Conservation (phyloP, 768 basidiomycete species). For the Chalciporus piperatus region DNA sequence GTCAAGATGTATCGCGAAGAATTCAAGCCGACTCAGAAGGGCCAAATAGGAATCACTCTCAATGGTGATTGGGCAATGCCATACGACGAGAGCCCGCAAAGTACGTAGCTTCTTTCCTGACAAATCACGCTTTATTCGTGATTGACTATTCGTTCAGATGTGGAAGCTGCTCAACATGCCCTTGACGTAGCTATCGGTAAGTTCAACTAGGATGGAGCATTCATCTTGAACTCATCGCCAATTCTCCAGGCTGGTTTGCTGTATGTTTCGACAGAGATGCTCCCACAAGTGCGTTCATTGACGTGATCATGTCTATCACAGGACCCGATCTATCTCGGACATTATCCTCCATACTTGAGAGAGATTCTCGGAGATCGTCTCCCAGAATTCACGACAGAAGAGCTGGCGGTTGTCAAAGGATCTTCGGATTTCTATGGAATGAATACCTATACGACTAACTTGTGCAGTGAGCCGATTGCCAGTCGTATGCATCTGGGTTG, state of each 20-base stretch:
- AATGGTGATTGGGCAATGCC: slow-evolving; percentile 77
- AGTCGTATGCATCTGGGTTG: not conserved
- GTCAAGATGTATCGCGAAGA: slow-evolving; percentile 64
- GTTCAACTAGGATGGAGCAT: slow-evolving; percentile 32
- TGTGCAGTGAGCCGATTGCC: slow-evolving; percentile 44
- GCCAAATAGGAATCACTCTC: slow-evolving; percentile 75
- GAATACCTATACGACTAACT: slow-evolving; percentile 70
- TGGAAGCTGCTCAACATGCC: slow-evolving; percentile 68
- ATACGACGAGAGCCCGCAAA: slow-evolving; percentile 64
- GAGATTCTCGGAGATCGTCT: slow-evolving; percentile 57
- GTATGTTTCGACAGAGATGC: slow-evolving; percentile 31
- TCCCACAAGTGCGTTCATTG: not conserved
- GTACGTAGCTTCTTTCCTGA: slow-evolving; percentile 37
- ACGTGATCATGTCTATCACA: slow-evolving; percentile 17
- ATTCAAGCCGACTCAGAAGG: slow-evolving; percentile 61
- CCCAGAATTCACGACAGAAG: slow-evolving; percentile 54
- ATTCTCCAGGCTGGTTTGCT: slow-evolving; percentile 51
- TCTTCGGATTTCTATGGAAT: slow-evolving; percentile 73
- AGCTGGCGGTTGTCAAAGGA: slow-evolving; percentile 54
- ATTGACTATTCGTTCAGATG: slow-evolving; percentile 39
- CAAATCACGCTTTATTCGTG: not conserved
- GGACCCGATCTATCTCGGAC: slow-evolving; percentile 71
- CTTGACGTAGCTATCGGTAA: slow-evolving; percentile 70
- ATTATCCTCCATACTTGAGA: slow-evolving; percentile 60
- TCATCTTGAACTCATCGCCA: slow-evolving; percentile 18